phyloP scores from a whole-genome alignment of 495 filamentous ascomycete species.

The Penicilliopsis zonata region DNA sequence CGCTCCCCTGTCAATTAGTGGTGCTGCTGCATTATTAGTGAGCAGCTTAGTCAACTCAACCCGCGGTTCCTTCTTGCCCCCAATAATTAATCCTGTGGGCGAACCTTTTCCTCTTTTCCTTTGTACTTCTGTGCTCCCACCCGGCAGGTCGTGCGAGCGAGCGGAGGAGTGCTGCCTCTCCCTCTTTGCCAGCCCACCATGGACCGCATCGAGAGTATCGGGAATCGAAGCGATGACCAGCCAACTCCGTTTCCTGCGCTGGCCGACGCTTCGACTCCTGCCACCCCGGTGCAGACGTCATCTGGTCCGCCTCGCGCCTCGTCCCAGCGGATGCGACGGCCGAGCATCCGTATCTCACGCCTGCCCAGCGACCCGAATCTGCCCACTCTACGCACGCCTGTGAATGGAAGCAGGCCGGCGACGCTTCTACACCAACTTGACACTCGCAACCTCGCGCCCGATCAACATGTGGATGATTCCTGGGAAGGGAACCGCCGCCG shows the following conservation, averaged over 20 bases:
- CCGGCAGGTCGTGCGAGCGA: no score
- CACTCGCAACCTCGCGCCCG: background rate
- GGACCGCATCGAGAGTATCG: conserved; percentile 32
- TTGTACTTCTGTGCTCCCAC: no score
- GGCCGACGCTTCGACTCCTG: conserved; percentile 4
- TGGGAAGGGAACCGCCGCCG: conserved; percentile 25
- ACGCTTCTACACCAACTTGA: background rate
- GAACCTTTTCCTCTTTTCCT: no score
- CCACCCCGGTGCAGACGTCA: background rate
- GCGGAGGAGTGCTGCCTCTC: no score
- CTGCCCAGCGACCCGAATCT: background rate
- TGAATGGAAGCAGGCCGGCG: background rate
- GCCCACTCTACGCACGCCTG: no score
- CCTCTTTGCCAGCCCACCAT: conserved; percentile 8
- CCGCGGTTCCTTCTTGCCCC: no score
- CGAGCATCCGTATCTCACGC: conserved; percentile 1
- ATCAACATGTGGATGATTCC: conserved; percentile 18
- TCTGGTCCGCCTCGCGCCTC: conserved; percentile 1
- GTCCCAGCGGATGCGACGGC: background rate
- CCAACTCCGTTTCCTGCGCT: conserved; percentile 3
- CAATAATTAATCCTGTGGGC: no score
- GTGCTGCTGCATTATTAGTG: no score
- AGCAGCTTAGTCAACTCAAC: no score
- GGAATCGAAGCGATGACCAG: conserved; percentile 8
- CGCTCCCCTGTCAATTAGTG: no score